Percentiles rank a stretch among this genome's conserved stretches.
phyloP scores from a whole-genome alignment of 176 grass and related monocot genomes.

The Otatea glauca region DNA sequence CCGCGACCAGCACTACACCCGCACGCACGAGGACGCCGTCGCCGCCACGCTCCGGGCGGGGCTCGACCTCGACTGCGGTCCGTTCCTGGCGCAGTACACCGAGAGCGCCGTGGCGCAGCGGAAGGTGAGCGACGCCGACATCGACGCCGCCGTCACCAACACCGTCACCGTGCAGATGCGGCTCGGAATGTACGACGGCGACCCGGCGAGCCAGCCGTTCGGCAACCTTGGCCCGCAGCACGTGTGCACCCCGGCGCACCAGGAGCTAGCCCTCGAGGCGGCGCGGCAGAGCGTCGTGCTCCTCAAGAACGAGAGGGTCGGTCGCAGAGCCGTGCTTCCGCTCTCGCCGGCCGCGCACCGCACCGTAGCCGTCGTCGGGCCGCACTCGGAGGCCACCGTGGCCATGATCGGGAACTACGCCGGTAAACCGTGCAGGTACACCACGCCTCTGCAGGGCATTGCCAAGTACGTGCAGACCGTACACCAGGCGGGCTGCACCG shows the following conservation, averaged over 20 bases:
- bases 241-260: conserved; percentile 65
- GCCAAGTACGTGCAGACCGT: conserved; percentile 42
- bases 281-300: conserved; percentile 72
- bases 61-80: conserved; percentile 81
- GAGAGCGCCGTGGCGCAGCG: conserved; percentile 40
- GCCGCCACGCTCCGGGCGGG: conserved; percentile 75
- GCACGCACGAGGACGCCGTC: conserved; percentile 69
- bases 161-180: conserved; percentile 79
- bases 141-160: conserved; percentile 65
- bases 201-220: conserved; percentile 53
- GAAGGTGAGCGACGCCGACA: conserved; percentile 56
- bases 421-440: conserved; percentile 65
- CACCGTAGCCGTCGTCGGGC: conserved; percentile 64
- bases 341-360: conserved; percentile 26
- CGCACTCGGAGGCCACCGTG: conserved; percentile 70
- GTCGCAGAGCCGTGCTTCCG: conserved; percentile 38
- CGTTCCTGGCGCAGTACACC: conserved; percentile 66
- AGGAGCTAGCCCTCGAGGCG: conserved; percentile 66
- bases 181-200: conserved; percentile 87
- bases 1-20: conserved; percentile 64
- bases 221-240: conserved; percentile 57
- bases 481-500: conserved; percentile 58
- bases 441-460: conserved; percentile 68
- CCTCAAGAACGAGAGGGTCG: conserved; percentile 54
- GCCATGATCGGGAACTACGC: conserved; percentile 97